A percentile compares a stretch with the other conserved stretches of the same genome.
phyloP scores from a whole-genome alignment of 2,329 filamentous ascomycete species.

The Huntiella bhutanensis region DNA sequence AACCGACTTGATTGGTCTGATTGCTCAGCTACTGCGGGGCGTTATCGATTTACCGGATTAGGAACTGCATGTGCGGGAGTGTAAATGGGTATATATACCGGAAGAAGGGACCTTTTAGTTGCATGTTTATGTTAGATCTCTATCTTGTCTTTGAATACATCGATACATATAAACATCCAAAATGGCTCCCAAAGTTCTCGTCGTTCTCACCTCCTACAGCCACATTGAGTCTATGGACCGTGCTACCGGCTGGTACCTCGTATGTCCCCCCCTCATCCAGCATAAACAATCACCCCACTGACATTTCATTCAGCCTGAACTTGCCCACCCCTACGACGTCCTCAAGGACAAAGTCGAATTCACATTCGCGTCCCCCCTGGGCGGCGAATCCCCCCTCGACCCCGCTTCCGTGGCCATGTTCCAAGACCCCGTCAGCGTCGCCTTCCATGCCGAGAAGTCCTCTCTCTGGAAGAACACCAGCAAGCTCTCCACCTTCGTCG shows the following conservation, averaged over 20 bases:
- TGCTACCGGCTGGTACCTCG: constrained; percentile 54
- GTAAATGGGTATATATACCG: too few species aligned
- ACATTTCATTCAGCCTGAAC: constrained; percentile 28
- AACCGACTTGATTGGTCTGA: too few species aligned
- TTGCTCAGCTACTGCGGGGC: too few species aligned
- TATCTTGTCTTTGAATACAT: too few species aligned
- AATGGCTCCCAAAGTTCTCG: constrained; percentile 44
- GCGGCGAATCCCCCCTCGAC: constrained; percentile 43
- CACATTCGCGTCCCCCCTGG: constrained; percentile 41
- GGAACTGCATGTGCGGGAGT: too few species aligned
- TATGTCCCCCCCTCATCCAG: constrained; percentile 18
- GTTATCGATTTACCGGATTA: too few species aligned
- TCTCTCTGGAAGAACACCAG: constrained; percentile 44
- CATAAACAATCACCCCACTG: background rate
- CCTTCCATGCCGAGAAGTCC: constrained; percentile 37
- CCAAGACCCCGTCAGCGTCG: constrained; percentile 32
- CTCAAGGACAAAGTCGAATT: constrained; percentile 34
- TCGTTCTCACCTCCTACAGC: constrained; percentile 48
- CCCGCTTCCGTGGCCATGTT: constrained; percentile 35
- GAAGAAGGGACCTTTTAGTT: too few species aligned
- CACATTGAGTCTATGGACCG: constrained; percentile 27
- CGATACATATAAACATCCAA: constrained; percentile 7
- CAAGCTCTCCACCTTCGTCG: constrained; percentile 35
- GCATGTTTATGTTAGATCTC: too few species aligned
- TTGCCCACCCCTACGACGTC: constrained; percentile 45